Conservation (phyloP, 2,329 filamentous ascomycete species). For the Clarireedia hainanense region DNA sequence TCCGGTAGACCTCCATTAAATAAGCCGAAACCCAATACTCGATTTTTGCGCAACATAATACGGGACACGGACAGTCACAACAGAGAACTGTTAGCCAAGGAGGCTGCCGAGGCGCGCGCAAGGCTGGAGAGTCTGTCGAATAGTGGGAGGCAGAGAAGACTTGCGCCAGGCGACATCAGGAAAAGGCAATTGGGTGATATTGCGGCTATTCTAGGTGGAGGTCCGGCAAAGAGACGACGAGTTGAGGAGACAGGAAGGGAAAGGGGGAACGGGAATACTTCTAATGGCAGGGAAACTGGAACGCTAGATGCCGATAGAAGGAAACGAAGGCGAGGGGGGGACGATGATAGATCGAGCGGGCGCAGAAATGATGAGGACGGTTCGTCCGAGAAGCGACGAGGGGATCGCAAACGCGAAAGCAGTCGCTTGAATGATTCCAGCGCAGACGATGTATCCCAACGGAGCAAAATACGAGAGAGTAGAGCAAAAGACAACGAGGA, state of each 20-base stretch:
- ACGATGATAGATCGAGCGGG: constrained; percentile 4
- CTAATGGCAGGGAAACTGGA: not conserved
- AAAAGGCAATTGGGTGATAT: constrained; percentile 54
- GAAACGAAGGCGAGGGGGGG: not conserved
- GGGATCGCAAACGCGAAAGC: constrained; percentile 2
- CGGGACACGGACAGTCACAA: constrained; percentile 86
- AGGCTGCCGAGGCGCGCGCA: constrained; percentile 68
- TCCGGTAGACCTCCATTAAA: constrained; percentile 39
- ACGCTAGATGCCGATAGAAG: not conserved
- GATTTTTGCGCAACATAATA: constrained; percentile 82
- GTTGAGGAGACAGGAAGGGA: constrained; percentile 7
- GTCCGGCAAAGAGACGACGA: constrained; percentile 20
- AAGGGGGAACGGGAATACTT: not conserved
- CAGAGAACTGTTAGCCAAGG: constrained; percentile 73
- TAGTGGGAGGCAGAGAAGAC: constrained; percentile 32
- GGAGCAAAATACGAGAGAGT: not conserved
- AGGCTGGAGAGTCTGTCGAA: constrained; percentile 56
- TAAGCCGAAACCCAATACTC: constrained; percentile 82
- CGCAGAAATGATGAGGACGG: not conserved
- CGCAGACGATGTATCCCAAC: constrained; percentile 1
- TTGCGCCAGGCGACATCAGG: constrained; percentile 44
- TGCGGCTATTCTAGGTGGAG: constrained; percentile 46
- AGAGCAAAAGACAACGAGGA: constrained; percentile 4
- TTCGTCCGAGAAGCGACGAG: not conserved
- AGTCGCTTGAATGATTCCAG: not conserved